Evolutionary conservation across 352 stramenopile species (phyloP).

Genomic region (Phytophthora kernoviae): DNA sequence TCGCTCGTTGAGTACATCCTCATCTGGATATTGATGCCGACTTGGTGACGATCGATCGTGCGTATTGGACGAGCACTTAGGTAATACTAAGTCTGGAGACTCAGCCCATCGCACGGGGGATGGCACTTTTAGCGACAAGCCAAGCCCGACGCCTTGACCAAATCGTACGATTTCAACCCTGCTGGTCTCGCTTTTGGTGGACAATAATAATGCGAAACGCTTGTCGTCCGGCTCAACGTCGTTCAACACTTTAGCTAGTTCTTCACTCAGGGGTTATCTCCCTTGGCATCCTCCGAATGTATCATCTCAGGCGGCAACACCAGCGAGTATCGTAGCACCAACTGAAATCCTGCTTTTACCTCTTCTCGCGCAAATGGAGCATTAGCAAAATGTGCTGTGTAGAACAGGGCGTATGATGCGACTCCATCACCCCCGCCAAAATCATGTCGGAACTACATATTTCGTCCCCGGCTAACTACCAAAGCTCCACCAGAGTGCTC

Average conservation of each 20-base stretch:
- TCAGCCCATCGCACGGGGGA: conserved; percentile 5
- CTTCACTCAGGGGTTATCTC: conserved; percentile 7
- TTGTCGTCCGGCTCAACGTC: conserved; percentile 1
- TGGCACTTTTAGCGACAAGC: neutral
- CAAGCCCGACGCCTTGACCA: conserved; percentile 39
- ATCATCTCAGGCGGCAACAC: conserved; percentile 10
- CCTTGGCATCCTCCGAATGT: conserved; percentile 10
- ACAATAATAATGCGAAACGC: conserved; percentile 19
- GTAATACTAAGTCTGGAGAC: conserved; percentile 1
- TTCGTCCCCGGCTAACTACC: conserved; percentile 11
- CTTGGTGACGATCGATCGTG: neutral
- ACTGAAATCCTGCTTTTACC: conserved; percentile 15
- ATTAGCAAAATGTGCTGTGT: conserved; percentile 14
- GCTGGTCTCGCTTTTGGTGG: conserved; percentile 23
- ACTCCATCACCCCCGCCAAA: conserved; percentile 9
- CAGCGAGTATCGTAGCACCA: conserved; percentile 18
- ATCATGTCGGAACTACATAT: conserved; percentile 16
- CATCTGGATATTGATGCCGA: too few species aligned
- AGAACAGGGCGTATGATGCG: conserved; percentile 1
- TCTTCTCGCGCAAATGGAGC: conserved; percentile 4
- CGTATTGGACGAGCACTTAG: conserved; percentile 6
- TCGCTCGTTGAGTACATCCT: too few species aligned
- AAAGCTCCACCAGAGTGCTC: conserved; percentile 18
- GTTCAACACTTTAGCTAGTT: conserved; percentile 7
- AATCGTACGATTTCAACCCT: conserved; percentile 47